These are phyloP conservation scores for Xylaria sp. DNA, from an alignment of 2,329 filamentous ascomycete genomes.

Conservation along the genomic window DNA sequence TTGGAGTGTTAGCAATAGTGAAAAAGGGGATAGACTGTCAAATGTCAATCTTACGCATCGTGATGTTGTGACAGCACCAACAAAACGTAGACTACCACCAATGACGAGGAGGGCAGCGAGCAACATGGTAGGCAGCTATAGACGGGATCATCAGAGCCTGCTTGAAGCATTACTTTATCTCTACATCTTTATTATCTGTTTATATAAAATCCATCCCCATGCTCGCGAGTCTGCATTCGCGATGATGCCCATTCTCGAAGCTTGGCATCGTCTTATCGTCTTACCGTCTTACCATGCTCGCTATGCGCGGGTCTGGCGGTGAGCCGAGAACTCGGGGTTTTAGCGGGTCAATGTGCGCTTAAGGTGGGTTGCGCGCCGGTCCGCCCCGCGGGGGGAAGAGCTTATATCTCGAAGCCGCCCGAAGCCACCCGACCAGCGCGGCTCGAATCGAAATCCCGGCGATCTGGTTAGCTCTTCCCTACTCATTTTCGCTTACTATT, in stretches of 20 bases:
- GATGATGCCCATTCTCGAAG: too few relatives aligned
- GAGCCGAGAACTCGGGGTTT: constrained; percentile 5
- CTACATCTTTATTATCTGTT: too few relatives aligned
- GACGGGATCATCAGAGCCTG: too few relatives aligned
- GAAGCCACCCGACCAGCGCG: background rate
- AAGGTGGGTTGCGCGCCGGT: background rate
- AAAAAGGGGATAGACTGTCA: background rate
- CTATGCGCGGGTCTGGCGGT: background rate
- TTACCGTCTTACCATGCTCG: too few relatives aligned
- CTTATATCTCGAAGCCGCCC: background rate
- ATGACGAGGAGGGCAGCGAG: background rate
- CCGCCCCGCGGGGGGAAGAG: too few relatives aligned
- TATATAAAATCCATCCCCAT: too few relatives aligned
- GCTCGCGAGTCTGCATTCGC: too few relatives aligned
- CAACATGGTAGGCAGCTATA: too few relatives aligned
- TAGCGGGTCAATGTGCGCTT: background rate
- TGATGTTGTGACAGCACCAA: background rate
- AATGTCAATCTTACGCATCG: background rate
- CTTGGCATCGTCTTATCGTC: too few relatives aligned
- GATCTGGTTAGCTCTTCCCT: too few relatives aligned
- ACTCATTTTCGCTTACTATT: background rate
- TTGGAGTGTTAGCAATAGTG: background rate
- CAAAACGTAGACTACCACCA: background rate
- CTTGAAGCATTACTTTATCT: too few relatives aligned
- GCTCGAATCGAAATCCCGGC: background rate